Evolutionary conservation across 306 rosid genomes (phyloP).

Genomic region (Acacia confusa): DNA sequence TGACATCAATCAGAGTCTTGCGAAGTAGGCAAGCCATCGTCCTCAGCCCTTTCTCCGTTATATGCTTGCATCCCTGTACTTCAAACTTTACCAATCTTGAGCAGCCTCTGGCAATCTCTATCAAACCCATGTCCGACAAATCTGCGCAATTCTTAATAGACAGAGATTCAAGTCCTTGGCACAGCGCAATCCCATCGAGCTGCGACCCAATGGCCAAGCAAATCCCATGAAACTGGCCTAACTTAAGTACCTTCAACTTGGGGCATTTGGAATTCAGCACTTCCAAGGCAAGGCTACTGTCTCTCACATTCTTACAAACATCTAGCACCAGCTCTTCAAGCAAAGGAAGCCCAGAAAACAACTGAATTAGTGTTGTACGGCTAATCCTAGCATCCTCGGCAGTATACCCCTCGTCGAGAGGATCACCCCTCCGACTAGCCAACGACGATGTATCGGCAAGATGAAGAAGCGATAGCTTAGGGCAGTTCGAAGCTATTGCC

Average conservation of each 20-base stretch:
- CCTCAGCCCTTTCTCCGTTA: slow-evolving; percentile 69
- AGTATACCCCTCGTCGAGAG: slow-evolving; percentile 48
- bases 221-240: slow-evolving; percentile 84
- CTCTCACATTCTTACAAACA: slow-evolving; percentile 75
- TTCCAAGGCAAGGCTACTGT: slow-evolving; percentile 71
- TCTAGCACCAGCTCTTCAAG: slow-evolving; percentile 82
- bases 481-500: slow-evolving; percentile 59
- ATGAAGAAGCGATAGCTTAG: slow-evolving; percentile 68
- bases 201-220: slow-evolving; percentile 69
- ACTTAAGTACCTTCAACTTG: slow-evolving; percentile 58
- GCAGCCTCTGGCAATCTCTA: slow-evolving; percentile 86
- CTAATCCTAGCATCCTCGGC: slow-evolving; percentile 66
- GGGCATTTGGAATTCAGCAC: slow-evolving; percentile 67
- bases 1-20: slow-evolving; percentile 58
- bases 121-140: slow-evolving; percentile 87
- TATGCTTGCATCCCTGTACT: slow-evolving; percentile 67
- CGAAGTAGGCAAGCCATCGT: slow-evolving; percentile 64
- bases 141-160: slow-evolving; percentile 66
- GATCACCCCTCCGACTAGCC: slow-evolving; percentile 55
- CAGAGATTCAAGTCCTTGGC: slow-evolving; percentile 71
- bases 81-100: slow-evolving; percentile 61
- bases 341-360: slow-evolving; percentile 68
- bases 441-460: slow-evolving; percentile 69
- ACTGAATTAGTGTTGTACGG: slow-evolving; percentile 49
- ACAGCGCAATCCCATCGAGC: slow-evolving; percentile 83